Conservation (phyloP, 1,284 basidiomycete genomes). For the Ceratobasidium sp. region DNA sequence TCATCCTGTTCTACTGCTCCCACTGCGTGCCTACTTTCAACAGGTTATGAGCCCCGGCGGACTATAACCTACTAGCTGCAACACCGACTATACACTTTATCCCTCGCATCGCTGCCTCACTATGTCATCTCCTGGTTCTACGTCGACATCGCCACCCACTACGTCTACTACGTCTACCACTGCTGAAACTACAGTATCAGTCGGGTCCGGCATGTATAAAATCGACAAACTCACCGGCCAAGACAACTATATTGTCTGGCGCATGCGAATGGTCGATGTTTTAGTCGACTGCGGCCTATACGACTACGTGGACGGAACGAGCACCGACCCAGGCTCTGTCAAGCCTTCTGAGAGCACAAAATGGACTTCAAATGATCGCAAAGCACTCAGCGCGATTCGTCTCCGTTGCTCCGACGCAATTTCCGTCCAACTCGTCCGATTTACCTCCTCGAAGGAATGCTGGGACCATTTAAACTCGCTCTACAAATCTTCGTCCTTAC, state of each 20-base stretch:
- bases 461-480: slow-evolving; percentile 15
- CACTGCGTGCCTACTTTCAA: slow-evolving; percentile 7
- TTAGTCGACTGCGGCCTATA: slow-evolving; percentile 8
- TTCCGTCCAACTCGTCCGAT: not conserved
- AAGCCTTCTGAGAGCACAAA: not conserved
- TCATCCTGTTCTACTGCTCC: not conserved
- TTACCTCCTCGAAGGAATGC: not conserved
- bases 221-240: slow-evolving; percentile 25
- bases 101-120: slow-evolving; percentile 2
- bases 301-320: slow-evolving; percentile 4
- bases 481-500: slow-evolving; percentile 9
- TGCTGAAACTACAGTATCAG: not conserved
- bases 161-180: not conserved
- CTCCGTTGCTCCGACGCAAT: slow-evolving; percentile 9
- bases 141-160: not conserved
- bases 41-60: slow-evolving; percentile 24
- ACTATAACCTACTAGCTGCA: slow-evolving; percentile 1
- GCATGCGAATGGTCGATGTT: slow-evolving; percentile 11
- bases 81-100: not conserved
- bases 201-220: slow-evolving; percentile 14
- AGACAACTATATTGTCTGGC: slow-evolving; percentile 23
- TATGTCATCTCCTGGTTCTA: not conserved
- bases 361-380: slow-evolving; percentile 2
- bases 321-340: not conserved
- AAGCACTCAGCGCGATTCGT: slow-evolving; percentile 7